Evolutionary conservation across 371 early-diverging fungal genomes (phyloP), one percentile per base, ranked within the genome.

Genomic region (Mortierella sp.): DNA sequence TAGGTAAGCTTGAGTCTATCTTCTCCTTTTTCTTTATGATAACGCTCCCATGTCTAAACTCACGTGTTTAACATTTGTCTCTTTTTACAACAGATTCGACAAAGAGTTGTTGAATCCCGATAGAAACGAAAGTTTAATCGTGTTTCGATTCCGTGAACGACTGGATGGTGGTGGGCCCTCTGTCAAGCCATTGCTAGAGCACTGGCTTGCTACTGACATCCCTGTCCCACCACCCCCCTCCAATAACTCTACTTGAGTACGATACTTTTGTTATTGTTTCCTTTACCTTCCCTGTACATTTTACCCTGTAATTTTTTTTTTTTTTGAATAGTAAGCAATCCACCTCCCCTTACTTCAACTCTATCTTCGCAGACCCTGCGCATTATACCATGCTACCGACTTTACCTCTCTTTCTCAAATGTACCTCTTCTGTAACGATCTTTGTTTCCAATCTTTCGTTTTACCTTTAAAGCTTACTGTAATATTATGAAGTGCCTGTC

Each of bases 71-170:
- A 30, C 30, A 9, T 85, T 88, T 40, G 8, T 1, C 9, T 24
- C 16, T 14, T 37, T 60, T 22, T 28, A 30, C 43, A 40, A 40
- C 20, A 84, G 84, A 39, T 85, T 83, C 68, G 84, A 84, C 69
- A 85, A 76, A 22, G 79, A 85, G 45, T 70, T 87, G 28, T 66
- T 88, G 64, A 83, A 84, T 51, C 86, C 86, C 3, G 83, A 87
- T 24, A 83, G 78, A 43, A 81, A 83, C 16, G 73, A 86, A 20
- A 83, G 71, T 32, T 63, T 72, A 35, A 84, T 92, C 35, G 81
- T 78, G 11, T 87, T 92, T 52, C 81, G 87, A 43, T 92, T 88
- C 58, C 69, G 88, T 32, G 89, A 89, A 43, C 87, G 87, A 28
- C 68, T 88, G 11, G 87, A 86, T 69, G 75, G 76, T 35, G 87